These are phyloP conservation scores for Yamadazyma diospyri DNA, from an alignment of 1,139 yeast species.

Conservation along the genomic window DNA sequence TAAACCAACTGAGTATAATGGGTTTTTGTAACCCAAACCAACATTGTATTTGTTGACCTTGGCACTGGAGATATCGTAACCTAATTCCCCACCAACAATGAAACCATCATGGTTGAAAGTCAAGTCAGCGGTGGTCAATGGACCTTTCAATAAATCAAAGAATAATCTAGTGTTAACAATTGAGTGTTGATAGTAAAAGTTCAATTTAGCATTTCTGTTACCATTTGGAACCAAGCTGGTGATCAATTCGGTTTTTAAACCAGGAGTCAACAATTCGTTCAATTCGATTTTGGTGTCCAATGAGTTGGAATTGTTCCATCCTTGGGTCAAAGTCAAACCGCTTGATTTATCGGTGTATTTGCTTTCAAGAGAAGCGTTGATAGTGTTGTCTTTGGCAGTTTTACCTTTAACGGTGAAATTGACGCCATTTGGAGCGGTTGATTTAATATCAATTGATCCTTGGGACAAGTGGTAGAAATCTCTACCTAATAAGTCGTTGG, in stretches of 20 bases:
- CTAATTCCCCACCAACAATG: constrained; percentile 96
- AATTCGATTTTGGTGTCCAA: constrained; percentile 92
- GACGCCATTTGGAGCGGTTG: constrained; percentile 95
- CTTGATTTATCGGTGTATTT: constrained; percentile 91
- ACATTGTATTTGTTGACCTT: constrained; percentile 92
- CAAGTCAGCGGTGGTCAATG: constrained; percentile 91
- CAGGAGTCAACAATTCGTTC: constrained; percentile 89
- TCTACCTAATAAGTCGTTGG: constrained; percentile 83
- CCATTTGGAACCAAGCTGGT: constrained; percentile 87
- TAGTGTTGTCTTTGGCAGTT: constrained; percentile 76
- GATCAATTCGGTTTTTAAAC: constrained; percentile 88
- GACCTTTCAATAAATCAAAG: constrained; percentile 94
- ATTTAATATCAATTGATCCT: constrained; percentile 84
- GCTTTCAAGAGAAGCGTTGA: constrained; percentile 88
- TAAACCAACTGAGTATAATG: constrained; percentile 83
- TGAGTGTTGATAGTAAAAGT: constrained; percentile 89
- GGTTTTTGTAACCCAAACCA: constrained; percentile 90
- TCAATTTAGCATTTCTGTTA: constrained; percentile 85
- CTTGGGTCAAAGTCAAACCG: constrained; percentile 92
- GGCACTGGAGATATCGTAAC: constrained; percentile 92
- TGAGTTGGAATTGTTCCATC: constrained; percentile 94
- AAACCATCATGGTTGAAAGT: constrained; percentile 95
- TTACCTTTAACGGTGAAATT: constrained; percentile 93
- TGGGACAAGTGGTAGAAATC: constrained; percentile 93
- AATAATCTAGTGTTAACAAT: constrained; percentile 92